Base-by-base conservation (phyloP, 108 stramenopile species). In the Fragilaria radians region DNA sequence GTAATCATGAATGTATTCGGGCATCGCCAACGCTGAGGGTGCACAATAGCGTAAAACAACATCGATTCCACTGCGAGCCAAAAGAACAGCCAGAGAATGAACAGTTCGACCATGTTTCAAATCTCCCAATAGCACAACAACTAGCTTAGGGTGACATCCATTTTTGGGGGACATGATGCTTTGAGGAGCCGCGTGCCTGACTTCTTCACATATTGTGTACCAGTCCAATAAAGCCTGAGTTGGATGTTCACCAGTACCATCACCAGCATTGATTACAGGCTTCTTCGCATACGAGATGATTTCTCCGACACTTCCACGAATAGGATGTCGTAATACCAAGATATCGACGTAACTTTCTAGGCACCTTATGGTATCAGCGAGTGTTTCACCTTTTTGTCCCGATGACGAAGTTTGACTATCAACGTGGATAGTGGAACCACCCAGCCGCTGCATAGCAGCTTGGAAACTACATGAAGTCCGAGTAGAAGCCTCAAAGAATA, bases 171-270 rank as follows among this genome's bases (percentile, higher is more conserved):
- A 71, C 28, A 63, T 70, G 36, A 52, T 36, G 36, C 14, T 42
- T 14, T 11, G 7, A 36, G 30, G 46, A 18, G 30, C 25, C 32
- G 30, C 33, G 26, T 72, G 49, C 23, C 76, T 67, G 26, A 89
- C 57, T 73, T 97, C 95, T 49, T 90, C 77, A 45, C 63, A 69
- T 54, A 98, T 83, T 9, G 98, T 98, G 73, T 86, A 97, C 22
- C 89, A 59, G 72, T 99, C 98, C 78, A 99, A 87, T 22, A 99
- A 66, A 4, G 98, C 97, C 67, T 99, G 98, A 2, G 98, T 97
- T 0, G 98, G 98, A 73, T 99, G 98, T 63, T 99, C 96, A 27
- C 95, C 97, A 5, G 82, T 76, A 5, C 98, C 98, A 73, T 96
- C 96, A 17, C 98, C 98, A 11, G 96, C 98, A 89, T 98, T 98